Evolutionary conservation across 306 rosid species (phyloP).

Genomic region (Boehmeria nivea): DNA sequence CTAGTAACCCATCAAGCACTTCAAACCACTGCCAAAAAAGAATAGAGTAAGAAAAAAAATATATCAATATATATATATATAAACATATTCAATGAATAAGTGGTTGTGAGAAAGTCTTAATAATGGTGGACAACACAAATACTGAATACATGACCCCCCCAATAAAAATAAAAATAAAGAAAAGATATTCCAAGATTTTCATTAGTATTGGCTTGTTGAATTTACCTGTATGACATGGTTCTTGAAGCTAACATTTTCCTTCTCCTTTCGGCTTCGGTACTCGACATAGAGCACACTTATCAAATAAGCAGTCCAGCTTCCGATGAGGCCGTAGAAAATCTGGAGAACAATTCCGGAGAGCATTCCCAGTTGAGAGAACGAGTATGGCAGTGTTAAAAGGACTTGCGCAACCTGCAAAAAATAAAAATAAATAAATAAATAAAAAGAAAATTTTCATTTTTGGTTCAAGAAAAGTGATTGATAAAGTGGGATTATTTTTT

Average conservation of each 20-base stretch:
- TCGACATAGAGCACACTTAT: constrained; percentile 89
- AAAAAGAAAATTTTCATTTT: no score
- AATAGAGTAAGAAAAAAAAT: no score
- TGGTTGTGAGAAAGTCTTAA: constrained; percentile 1
- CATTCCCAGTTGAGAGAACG: constrained; percentile 96
- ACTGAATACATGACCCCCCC: no score
- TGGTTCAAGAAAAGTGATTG: no score
- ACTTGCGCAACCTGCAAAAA: constrained; percentile 84
- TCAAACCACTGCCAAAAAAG: constrained; percentile 87
- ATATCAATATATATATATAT: no score
- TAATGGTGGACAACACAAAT: no score
- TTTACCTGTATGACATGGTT: constrained; percentile 95
- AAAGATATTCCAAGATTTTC: no score
- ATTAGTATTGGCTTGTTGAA: background rate
- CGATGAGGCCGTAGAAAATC: constrained; percentile 73
- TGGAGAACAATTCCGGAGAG: constrained; percentile 76
- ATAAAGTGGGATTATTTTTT: no score
- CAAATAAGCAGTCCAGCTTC: constrained; percentile 98
- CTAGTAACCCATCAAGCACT: constrained; percentile 91
- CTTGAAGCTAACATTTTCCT: constrained; percentile 83
- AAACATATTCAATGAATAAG: no score
- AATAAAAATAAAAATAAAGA: background rate
- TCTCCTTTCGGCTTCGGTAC: constrained; percentile 80
- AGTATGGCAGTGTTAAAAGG: constrained; percentile 85
- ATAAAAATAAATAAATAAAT: background rate